Evolutionary conservation across 108 stramenopile species (phyloP).

Genomic region (Parmales sp.): DNA sequence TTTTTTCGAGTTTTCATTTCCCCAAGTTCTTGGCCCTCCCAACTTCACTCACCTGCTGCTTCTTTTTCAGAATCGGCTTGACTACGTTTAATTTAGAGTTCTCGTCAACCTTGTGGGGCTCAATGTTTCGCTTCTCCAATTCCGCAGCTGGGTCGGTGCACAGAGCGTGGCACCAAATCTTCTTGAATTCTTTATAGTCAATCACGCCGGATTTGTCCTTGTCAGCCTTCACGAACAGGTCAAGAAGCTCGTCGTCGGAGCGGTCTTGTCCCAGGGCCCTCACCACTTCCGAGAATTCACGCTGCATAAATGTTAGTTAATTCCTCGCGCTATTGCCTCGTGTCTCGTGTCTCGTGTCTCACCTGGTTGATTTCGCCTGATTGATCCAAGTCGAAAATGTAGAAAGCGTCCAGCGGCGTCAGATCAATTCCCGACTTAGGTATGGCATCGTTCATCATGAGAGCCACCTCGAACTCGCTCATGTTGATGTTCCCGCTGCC

Average conservation of each 20-base stretch:
- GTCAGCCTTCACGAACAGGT: constrained; percentile 25
- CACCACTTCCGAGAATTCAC: constrained; percentile 13
- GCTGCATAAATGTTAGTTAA: too few species aligned
- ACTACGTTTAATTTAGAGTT: neutral
- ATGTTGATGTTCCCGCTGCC: constrained; percentile 9
- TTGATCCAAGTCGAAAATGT: constrained; percentile 25
- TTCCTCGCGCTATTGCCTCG: too few species aligned
- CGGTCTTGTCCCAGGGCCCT: constrained; percentile 7
- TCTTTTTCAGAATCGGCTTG: constrained; percentile 1
- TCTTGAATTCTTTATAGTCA: constrained; percentile 21
- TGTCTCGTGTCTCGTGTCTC: too few species aligned
- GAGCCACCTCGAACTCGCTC: constrained; percentile 31
- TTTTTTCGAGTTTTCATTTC: too few species aligned
- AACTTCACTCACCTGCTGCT: too few species aligned
- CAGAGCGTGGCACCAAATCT: constrained; percentile 21
- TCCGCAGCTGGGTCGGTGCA: constrained; percentile 17
- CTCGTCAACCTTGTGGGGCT: neutral
- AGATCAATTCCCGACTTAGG: constrained; percentile 8
- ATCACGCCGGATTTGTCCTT: constrained; percentile 22
- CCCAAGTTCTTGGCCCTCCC: too few species aligned
- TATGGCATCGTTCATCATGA: constrained; percentile 29
- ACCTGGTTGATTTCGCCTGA: constrained; percentile 24
- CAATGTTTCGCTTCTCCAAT: constrained; percentile 14
- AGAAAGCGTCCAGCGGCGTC: constrained; percentile 24
- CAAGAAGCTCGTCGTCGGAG: constrained; percentile 12